phyloP scores from a whole-genome alignment of 441 rosid species.

The Theobroma grandiflorum region DNA sequence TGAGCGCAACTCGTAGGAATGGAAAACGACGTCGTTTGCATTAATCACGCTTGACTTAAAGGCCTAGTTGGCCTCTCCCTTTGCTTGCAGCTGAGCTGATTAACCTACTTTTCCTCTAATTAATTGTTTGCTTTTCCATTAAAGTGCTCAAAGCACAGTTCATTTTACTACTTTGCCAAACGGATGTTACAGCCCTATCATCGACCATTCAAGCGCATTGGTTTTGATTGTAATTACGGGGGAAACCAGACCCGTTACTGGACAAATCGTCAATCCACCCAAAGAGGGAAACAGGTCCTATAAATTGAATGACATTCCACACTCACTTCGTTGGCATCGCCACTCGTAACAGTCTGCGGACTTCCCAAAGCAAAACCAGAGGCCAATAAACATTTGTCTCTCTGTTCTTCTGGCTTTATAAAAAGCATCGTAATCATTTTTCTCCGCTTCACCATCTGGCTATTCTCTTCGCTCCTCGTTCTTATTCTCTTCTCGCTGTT shows the following conservation, averaged over 20 bases:
- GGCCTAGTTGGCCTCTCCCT: background rate
- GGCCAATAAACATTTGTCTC: background rate
- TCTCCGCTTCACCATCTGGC: constrained; percentile 45
- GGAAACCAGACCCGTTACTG: background rate
- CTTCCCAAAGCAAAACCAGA: constrained; percentile 38
- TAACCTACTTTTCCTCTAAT: constrained; percentile 18
- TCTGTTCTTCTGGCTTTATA: background rate
- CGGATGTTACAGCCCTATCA: background rate
- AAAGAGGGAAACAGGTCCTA: background rate
- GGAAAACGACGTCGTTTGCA: background rate
- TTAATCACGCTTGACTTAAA: background rate
- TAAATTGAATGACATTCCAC: background rate
- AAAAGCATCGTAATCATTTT: background rate
- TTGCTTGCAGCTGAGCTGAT: constrained; percentile 15
- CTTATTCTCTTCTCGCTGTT: constrained; percentile 37
- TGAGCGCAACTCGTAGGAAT: background rate
- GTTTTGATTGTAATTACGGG: constrained; percentile 35
- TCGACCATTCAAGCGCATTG: background rate
- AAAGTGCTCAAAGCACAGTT: background rate
- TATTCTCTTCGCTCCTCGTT: constrained; percentile 32
- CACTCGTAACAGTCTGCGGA: constrained; percentile 33
- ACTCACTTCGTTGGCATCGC: constrained; percentile 43
- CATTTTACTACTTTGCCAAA: constrained; percentile 22
- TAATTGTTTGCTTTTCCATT: background rate
- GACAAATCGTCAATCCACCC: background rate